A percentile compares a stretch with the other conserved stretches of the same genome.
These are phyloP conservation scores for Eragrostis curvula DNA, from an alignment of 176 grass and related monocot genomes.

Conservation along the genomic window DNA sequence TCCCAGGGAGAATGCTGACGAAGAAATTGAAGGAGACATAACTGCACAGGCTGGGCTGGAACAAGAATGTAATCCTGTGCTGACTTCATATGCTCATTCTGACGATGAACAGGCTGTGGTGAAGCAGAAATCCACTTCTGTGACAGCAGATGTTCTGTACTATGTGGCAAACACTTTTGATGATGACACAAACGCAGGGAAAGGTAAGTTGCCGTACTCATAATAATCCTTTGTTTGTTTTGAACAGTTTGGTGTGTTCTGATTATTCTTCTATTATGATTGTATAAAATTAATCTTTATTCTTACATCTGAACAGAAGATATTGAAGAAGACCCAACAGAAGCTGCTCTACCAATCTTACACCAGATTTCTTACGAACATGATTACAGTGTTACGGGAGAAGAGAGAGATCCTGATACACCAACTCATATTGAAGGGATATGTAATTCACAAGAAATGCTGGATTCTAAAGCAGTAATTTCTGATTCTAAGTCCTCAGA, in stretches of 20 bases:
- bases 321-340: slow-evolving; percentile 38
- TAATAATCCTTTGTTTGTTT: slow-evolving; percentile 21
- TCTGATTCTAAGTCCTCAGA: slow-evolving; percentile 64
- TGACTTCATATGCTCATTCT: slow-evolving; percentile 27
- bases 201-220: slow-evolving; percentile 41
- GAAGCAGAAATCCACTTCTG: slow-evolving; percentile 20
- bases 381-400: slow-evolving; percentile 48
- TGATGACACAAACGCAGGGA: neutral
- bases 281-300: slow-evolving; percentile 14
- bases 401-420: slow-evolving; percentile 48
- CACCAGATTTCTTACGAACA: slow-evolving; percentile 39
- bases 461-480: slow-evolving; percentile 48
- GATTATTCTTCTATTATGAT: slow-evolving; percentile 18
- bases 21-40: slow-evolving; percentile 47
- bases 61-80: slow-evolving; percentile 33
- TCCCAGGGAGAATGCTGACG: slow-evolving; percentile 26
- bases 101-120: slow-evolving; percentile 37
- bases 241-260: neutral
- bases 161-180: slow-evolving; percentile 22
- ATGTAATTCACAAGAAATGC: slow-evolving; percentile 52
- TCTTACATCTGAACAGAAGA: slow-evolving; percentile 45
- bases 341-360: slow-evolving; percentile 40
- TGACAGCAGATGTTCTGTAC: slow-evolving; percentile 8
- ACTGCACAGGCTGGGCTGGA: slow-evolving; percentile 34
- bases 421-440: slow-evolving; percentile 52